These are phyloP conservation scores for Coniella lustricola DNA, from an alignment of 2,329 filamentous ascomycete genomes.

Conservation along the genomic window DNA sequence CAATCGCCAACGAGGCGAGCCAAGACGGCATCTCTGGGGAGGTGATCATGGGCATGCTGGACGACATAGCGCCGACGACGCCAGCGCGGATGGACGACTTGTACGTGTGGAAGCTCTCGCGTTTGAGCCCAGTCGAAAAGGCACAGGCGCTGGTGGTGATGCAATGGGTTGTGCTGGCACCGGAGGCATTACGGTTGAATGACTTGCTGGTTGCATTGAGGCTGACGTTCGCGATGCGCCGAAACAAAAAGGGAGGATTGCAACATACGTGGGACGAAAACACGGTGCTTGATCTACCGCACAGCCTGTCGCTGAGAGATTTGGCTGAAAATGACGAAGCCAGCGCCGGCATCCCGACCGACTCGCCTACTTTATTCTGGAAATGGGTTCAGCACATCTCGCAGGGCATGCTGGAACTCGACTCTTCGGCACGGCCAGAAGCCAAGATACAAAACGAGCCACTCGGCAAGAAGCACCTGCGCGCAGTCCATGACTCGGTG, in stretches of 20 bases:
- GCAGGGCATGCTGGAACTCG: constrained; percentile 8
- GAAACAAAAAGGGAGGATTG: background rate
- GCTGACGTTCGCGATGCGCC: constrained; percentile 19
- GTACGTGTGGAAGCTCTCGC: constrained; percentile 29
- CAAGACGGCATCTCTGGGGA: constrained; percentile 27
- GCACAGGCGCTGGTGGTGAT: constrained; percentile 25
- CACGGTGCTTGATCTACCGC: constrained; percentile 21
- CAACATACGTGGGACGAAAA: constrained; percentile 9
- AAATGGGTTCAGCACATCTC: constrained; percentile 5
- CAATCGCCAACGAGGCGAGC: constrained; percentile 30
- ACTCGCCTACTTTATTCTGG: constrained; percentile 10
- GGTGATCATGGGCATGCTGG: constrained; percentile 20
- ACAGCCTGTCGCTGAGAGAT: constrained; percentile 22
- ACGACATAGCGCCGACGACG: constrained; percentile 10
- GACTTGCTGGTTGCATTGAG: constrained; percentile 26
- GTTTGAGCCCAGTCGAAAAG: constrained; percentile 24
- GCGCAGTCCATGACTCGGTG: constrained; percentile 26
- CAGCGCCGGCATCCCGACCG: background rate
- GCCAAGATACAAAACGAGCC: constrained; percentile 15
- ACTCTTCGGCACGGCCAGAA: background rate
- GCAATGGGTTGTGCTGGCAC: constrained; percentile 28
- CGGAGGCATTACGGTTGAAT: constrained; percentile 27
- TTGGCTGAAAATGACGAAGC: constrained; percentile 16
- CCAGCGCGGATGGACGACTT: constrained; percentile 22
- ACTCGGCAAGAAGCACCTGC: constrained; percentile 24